Conservation (phyloP, 2,329 filamentous ascomycete genomes). For the Fusarium staphyleae region DNA sequence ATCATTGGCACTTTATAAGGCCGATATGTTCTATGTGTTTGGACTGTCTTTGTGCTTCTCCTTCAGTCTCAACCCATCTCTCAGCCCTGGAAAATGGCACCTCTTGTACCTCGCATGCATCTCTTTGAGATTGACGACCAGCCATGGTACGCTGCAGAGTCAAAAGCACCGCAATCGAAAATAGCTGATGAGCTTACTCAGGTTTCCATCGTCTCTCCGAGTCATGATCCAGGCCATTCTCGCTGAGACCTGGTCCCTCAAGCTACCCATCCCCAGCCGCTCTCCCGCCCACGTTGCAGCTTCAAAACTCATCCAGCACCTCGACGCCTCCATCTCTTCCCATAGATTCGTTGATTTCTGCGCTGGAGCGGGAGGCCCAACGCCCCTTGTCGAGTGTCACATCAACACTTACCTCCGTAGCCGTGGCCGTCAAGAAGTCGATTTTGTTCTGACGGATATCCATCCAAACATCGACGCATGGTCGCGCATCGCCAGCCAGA, state of each 20-base stretch:
- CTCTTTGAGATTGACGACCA: neutral
- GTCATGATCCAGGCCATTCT: neutral
- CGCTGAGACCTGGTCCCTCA: neutral
- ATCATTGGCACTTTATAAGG: no score
- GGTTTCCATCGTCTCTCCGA: neutral
- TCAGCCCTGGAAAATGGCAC: neutral
- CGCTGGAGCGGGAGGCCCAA: neutral
- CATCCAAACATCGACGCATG: neutral
- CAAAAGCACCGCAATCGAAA: fast-evolving
- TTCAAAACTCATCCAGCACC: neutral
- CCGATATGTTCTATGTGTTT: no score
- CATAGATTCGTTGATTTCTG: neutral
- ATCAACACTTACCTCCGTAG: neutral
- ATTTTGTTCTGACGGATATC: neutral
- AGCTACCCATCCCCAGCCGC: neutral
- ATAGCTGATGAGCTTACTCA: neutral
- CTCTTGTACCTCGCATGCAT: neutral
- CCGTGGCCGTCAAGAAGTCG: neutral
- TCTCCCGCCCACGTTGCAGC: neutral
- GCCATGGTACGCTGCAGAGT: neutral
- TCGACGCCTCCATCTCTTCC: neutral
- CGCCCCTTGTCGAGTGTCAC: neutral
- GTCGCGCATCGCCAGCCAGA: neutral
- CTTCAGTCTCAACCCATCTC: no score
- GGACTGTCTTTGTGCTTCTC: no score